Evolutionary conservation across 805 yeast species (phyloP).

Genomic region (Priceomyces haplophilus): DNA sequence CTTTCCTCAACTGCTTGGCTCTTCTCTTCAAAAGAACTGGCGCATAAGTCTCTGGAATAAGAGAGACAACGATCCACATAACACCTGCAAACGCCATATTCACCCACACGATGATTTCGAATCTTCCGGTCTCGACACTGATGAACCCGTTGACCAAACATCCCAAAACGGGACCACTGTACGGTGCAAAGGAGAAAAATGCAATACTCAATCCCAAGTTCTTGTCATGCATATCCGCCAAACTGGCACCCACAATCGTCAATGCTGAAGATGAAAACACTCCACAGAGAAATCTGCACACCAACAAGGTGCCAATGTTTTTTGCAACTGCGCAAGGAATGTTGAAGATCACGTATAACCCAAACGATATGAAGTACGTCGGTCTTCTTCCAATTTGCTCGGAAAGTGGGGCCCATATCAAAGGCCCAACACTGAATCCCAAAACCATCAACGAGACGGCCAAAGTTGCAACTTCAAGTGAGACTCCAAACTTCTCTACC

Average conservation of each 20-base stretch:
- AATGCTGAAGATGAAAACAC: constrained; percentile 81
- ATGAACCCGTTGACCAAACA: constrained; percentile 88
- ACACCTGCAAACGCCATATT: constrained; percentile 89
- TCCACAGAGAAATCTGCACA: constrained; percentile 84
- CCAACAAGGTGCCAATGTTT: constrained; percentile 76
- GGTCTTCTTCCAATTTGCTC: constrained; percentile 86
- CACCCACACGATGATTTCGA: constrained; percentile 80
- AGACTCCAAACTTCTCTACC: constrained; percentile 62
- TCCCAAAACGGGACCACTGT: constrained; percentile 89
- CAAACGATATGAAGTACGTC: constrained; percentile 73
- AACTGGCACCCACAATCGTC: constrained; percentile 85
- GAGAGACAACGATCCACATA: constrained; percentile 63
- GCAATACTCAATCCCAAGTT: constrained; percentile 89
- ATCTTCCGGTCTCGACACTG: constrained; percentile 62
- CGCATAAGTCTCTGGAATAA: constrained; percentile 88
- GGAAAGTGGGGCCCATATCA: constrained; percentile 84
- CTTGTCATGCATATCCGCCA: constrained; percentile 81
- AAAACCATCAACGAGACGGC: constrained; percentile 84
- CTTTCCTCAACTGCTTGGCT: constrained; percentile 66
- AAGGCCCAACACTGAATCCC: constrained; percentile 85
- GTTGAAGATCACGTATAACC: constrained; percentile 73
- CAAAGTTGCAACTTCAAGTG: constrained; percentile 73
- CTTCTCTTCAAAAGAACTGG: constrained; percentile 71
- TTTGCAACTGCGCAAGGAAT: constrained; percentile 85
- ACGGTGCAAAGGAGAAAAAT: constrained; percentile 87